A percentile compares a stretch with the other conserved stretches of the same genome.
Conservation (phyloP, 2,329 filamentous ascomycete genomes). For the Epichloe glyceriae region DNA sequence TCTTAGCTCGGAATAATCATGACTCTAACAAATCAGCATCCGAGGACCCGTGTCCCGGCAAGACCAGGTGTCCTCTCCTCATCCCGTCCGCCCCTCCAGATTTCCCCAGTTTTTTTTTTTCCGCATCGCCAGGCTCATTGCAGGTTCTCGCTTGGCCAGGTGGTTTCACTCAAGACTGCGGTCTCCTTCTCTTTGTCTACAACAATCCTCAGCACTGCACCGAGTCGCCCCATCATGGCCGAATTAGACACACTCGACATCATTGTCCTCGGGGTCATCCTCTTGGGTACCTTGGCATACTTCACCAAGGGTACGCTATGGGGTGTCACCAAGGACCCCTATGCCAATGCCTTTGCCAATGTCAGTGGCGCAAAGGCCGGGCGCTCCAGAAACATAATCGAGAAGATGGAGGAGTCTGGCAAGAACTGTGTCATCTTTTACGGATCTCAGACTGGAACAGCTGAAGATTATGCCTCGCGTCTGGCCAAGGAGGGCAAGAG, state of each 20-base stretch:
- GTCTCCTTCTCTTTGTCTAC: not conserved
- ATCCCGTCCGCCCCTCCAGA: not conserved
- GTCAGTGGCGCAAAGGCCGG: conserved; percentile 60
- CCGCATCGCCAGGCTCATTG: not conserved
- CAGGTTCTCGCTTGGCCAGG: not conserved
- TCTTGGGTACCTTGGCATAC: conserved; percentile 82
- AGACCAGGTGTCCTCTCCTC: not conserved
- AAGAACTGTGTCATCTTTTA: conserved; percentile 99
- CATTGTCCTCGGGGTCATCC: conserved; percentile 72
- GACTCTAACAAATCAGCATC: too few relatives aligned
- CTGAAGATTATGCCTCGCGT: conserved; percentile 93
- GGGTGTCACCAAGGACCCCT: conserved; percentile 79
- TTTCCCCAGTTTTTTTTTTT: not conserved
- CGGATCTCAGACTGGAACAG: conserved; percentile 94
- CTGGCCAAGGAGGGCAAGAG: conserved; percentile 96
- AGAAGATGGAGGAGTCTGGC: conserved; percentile 88
- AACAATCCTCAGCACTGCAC: not conserved
- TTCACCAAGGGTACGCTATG: conserved; percentile 96
- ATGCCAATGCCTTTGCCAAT: conserved; percentile 61
- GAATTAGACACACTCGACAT: conserved; percentile 94
- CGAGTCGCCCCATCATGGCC: conserved; percentile 49
- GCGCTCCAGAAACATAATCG: conserved; percentile 81
- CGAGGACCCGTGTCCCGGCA: too few relatives aligned
- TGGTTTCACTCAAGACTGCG: not conserved
- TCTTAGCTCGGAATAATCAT: too few relatives aligned